Evolutionary conservation across 371 early-diverging fungal species (phyloP).

Genomic region (Mucor irregularis): DNA sequence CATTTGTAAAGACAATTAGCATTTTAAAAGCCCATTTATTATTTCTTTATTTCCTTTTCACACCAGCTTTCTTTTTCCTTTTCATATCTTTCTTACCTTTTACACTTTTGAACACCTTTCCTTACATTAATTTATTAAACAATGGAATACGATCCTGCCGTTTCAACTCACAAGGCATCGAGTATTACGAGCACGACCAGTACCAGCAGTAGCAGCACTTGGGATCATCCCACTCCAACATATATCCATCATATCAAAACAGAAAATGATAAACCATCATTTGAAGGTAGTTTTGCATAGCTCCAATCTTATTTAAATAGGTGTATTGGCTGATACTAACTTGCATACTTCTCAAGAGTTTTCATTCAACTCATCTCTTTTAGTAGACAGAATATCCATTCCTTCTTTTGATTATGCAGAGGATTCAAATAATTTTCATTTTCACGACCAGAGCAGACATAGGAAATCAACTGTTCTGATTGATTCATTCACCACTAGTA

Average conservation of each 20-base stretch:
- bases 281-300: neutral
- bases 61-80: conserved; percentile 1
- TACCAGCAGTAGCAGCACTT: conserved; percentile 13
- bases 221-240: conserved; percentile 1
- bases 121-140: neutral
- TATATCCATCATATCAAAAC: neutral
- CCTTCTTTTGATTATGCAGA: neutral
- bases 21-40: conserved; percentile 1
- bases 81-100: neutral
- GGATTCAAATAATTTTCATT: too few species aligned
- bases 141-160: conserved; percentile 23
- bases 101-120: conserved; percentile 8
- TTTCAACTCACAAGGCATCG: conserved; percentile 20
- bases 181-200: conserved; percentile 26
- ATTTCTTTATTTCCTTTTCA: neutral
- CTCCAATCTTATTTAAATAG: too few species aligned
- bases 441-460: too few species aligned
- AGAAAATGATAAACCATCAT: neutral
- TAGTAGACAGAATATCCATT: neutral
- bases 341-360: too few species aligned
- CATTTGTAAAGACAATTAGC: conserved; percentile 19
- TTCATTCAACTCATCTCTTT: too few species aligned
- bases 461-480: too few species aligned
- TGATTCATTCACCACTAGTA: too few species aligned
- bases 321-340: too few species aligned